Conservation (phyloP, 257 asterid species). For the Catharanthus roseus region DNA sequence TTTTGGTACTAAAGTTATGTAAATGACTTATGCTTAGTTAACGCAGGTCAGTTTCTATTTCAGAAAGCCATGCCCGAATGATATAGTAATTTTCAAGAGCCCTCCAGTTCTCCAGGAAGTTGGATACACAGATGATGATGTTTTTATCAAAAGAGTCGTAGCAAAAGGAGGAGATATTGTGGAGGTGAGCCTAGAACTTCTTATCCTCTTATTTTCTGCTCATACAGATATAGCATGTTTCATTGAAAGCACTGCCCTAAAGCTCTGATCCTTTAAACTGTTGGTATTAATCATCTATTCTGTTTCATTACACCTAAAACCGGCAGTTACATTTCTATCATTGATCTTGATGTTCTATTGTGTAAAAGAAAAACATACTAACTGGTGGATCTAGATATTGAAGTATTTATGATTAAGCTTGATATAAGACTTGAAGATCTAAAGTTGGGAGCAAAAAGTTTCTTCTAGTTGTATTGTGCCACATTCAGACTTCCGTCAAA, state of each 20-base stretch:
- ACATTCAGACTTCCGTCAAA: background rate
- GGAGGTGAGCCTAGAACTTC: constrained; percentile 46
- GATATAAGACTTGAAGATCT: background rate
- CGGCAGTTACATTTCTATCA: background rate
- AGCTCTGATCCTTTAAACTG: background rate
- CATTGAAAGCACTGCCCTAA: background rate
- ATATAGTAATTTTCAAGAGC: constrained; percentile 78
- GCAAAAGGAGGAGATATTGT: constrained; percentile 89
- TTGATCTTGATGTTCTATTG: background rate
- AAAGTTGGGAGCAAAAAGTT: too few species aligned
- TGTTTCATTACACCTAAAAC: background rate
- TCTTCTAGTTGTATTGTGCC: too few species aligned
- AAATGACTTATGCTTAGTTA: constrained; percentile 7
- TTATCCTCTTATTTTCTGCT: constrained; percentile 1
- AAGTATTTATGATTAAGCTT: background rate
- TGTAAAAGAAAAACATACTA: background rate
- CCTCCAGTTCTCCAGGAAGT: constrained; percentile 95
- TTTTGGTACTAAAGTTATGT: background rate
- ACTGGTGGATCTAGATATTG: background rate
- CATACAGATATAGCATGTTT: background rate
- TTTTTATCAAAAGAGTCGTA: constrained; percentile 78
- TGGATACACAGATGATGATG: constrained; percentile 90
- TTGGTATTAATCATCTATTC: background rate
- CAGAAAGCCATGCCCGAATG: constrained; percentile 85
- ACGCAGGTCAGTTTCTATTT: constrained; percentile 82